Conservation (phyloP, 2,329 filamentous ascomycete species). For the Aspergillus japonicus region DNA sequence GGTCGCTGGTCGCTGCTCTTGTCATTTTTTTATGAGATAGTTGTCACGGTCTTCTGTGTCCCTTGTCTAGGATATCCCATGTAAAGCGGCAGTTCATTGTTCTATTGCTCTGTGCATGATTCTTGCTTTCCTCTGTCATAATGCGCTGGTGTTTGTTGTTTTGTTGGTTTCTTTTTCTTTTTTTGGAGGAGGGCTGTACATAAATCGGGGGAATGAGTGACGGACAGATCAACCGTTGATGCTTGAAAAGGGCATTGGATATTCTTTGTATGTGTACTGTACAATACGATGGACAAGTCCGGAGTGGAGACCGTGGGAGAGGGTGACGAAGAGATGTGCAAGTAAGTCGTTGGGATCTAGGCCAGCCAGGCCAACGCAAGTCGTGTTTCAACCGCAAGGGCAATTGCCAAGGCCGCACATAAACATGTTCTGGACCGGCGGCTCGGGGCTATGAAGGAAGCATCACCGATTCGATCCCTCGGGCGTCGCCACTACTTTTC, state of each 20-base stretch:
- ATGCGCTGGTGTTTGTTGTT: not conserved
- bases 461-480: slow-evolving; percentile 18
- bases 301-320: not conserved
- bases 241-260: not conserved
- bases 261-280: not conserved
- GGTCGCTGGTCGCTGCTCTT: not conserved
- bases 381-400: not conserved
- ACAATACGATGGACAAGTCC: not conserved
- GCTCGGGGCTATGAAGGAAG: slow-evolving; percentile 15
- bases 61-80: not conserved
- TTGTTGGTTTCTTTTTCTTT: not conserved
- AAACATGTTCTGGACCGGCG: slow-evolving; percentile 18
- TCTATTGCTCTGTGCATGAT: not conserved
- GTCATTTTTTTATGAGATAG: not conserved
- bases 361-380: not conserved
- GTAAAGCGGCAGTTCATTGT: not conserved
- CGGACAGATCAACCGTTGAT: too few relatives aligned
- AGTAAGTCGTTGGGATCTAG: not conserved
- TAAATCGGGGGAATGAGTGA: not conserved
- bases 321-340: not conserved
- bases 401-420: slow-evolving; percentile 20
- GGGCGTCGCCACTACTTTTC: slow-evolving; percentile 7
- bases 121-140: not conserved
- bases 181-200: not conserved
- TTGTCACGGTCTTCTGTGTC: not conserved